Percentiles rank a stretch among this genome's conserved stretches.
phyloP scores from a whole-genome alignment of 768 basidiomycete genomes.

The Leccinum sublutescens region DNA sequence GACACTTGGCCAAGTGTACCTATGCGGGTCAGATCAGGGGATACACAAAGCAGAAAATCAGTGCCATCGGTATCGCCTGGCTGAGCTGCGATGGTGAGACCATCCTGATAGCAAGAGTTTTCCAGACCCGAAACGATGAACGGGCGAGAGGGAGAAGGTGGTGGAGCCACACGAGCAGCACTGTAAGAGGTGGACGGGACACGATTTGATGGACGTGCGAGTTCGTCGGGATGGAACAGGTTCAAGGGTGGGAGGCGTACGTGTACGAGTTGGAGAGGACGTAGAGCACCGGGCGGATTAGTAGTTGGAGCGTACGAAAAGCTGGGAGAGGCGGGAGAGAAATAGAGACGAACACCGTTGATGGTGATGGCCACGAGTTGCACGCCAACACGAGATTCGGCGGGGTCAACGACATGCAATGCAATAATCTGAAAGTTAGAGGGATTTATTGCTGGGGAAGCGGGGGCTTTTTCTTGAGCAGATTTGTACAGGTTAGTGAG shows the following conservation, averaged over 20 bases:
- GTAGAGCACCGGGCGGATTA: conserved; percentile 26
- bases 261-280: conserved; percentile 65
- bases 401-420: conserved; percentile 64
- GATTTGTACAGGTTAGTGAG: conserved; percentile 71
- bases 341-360: conserved; percentile 84
- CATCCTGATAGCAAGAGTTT: conserved; percentile 62
- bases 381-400: conserved; percentile 65
- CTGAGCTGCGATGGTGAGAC: conserved; percentile 69
- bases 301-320: conserved; percentile 47
- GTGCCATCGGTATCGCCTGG: conserved; percentile 70
- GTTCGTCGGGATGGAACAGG: conserved; percentile 75
- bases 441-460: conserved; percentile 67
- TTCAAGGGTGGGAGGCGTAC: conserved; percentile 77
- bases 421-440: conserved; percentile 68
- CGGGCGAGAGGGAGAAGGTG: conserved; percentile 49
- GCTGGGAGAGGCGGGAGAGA: conserved; percentile 52
- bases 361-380: conserved; percentile 81
- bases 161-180: conserved; percentile 40
- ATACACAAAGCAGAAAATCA: conserved; percentile 71
- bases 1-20: conserved; percentile 68
- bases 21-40: conserved; percentile 74
- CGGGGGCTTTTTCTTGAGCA: conserved; percentile 80
- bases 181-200: conserved; percentile 45
- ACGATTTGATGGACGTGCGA: conserved; percentile 50
- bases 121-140: conserved; percentile 60